phyloP scores from a whole-genome alignment of 768 basidiomycete genomes.

The Lactarius hengduanensis region DNA sequence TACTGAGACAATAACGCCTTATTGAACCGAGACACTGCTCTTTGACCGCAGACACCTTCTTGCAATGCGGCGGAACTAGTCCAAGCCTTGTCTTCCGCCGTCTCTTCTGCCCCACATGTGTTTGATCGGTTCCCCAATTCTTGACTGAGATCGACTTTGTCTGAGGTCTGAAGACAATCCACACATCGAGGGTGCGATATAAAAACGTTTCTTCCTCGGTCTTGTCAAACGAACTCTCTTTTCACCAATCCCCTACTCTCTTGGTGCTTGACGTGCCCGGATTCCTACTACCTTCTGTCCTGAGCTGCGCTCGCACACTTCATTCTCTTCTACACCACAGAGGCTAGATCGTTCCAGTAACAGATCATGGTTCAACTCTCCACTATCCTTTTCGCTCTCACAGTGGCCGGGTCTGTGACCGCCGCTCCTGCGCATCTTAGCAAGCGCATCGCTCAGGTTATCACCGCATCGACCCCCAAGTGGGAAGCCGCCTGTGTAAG shows the following conservation, averaged over 20 bases:
- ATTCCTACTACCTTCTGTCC: not conserved
- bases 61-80: not conserved
- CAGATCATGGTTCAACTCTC: conserved; percentile 37
- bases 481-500: conserved; percentile 52
- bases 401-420: conserved; percentile 36
- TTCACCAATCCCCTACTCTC: not conserved
- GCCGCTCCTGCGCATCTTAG: conserved; percentile 37
- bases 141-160: not conserved
- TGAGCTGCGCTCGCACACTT: conserved; percentile 21
- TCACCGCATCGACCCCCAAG: conserved; percentile 39
- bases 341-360: not conserved
- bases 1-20: not conserved
- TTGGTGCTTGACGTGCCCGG: conserved; percentile 21
- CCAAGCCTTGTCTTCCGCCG: conserved; percentile 9
- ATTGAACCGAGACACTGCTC: not conserved
- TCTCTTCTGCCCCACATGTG: not conserved
- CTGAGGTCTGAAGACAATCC: not conserved
- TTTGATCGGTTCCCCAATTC: not conserved
- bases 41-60: not conserved
- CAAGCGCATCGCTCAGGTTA: conserved; percentile 51
- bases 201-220: conserved; percentile 1
- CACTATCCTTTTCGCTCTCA: conserved; percentile 36
- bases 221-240: not conserved
- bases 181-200: conserved; percentile 8
- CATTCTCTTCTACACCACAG: not conserved